phyloP scores from a whole-genome alignment of 805 yeast species.

The Wickerhamomyces sydowiorum region DNA sequence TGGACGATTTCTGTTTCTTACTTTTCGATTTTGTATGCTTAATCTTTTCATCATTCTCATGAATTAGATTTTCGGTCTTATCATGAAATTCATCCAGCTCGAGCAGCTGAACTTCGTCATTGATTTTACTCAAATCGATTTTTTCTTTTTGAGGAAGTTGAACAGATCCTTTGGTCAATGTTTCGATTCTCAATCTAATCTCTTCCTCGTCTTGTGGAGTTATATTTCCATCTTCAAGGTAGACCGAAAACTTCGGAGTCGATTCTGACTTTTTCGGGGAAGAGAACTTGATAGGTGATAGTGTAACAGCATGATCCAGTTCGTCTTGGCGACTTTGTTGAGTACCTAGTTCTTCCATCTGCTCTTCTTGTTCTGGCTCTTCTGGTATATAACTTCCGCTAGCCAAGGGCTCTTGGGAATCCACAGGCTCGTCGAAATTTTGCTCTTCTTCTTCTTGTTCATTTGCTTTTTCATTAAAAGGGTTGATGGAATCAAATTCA shows the following conservation, averaged over 20 bases:
- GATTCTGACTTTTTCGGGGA: conserved; percentile 10
- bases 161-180: conserved; percentile 15
- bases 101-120: not conserved
- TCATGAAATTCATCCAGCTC: not conserved
- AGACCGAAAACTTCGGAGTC: conserved; percentile 14
- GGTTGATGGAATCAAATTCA: not conserved
- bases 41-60: conserved; percentile 13
- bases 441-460: not conserved
- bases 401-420: not conserved
- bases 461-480: not conserved
- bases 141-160: not conserved
- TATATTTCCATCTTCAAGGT: conserved; percentile 6
- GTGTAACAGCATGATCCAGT: conserved; percentile 12
- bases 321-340: conserved; percentile 1
- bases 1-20: conserved; percentile 22
- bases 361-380: conserved; percentile 4
- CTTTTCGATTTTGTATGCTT: conserved; percentile 24
- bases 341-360: not conserved
- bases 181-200: conserved; percentile 10
- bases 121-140: not conserved
- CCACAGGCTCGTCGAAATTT: too few species aligned
- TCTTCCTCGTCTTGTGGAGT: conserved; percentile 1
- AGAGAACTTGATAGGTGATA: conserved; percentile 19
- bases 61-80: conserved; percentile 8
- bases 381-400: not conserved